Evolutionary conservation across 2,329 filamentous ascomycete genomes (phyloP), one percentile per base, ranked within the genome.

Genomic region (Ophiocordyceps robertsii): DNA sequence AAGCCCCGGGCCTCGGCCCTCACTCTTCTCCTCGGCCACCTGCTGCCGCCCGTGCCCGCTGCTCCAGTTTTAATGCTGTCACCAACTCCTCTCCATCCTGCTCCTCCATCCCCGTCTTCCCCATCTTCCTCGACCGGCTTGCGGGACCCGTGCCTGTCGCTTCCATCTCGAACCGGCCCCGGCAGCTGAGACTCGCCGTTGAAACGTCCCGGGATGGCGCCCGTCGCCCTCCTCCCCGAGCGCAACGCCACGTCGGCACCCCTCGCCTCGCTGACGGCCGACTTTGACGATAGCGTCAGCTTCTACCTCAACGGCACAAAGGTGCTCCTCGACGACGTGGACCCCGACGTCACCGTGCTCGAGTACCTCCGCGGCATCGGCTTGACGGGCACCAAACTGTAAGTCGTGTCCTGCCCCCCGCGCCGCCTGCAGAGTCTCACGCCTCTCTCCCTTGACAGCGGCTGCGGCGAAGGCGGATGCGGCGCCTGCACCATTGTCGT

Each of bases 221-320:
- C 76, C 11, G 70, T 60, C 47, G 72, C 73, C 49, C 55, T 77
- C 49, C 70, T 72, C 21, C 68, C 73, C 21, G 64, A 70, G 48
- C 60, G 60, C 46, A 62, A 66, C 16, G 42, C 49, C 29, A 52
- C 55, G 31, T 54, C 55, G 38, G 51, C 56, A 32, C 53, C 57
- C 10, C 46, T 65, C 43, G 59, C 58, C 13, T 49, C 55, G 37
- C 63, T 95, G 40, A 92, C 85, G 1, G 78, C 81, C 42, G 63
- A 72, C 38, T 96, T 86, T 62, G 83, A 95, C 55, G 87, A 95
- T 60, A 90, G 85, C 2, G 70, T 96, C 45, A 75, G 82, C 16
- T 96, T 96, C 69, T 96, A 88, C 59, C 77, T 98, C 41, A 98
- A 98, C 59, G 92, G 92, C 48, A 95, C 90, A 3, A 85, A 81